Base-by-base conservation (phyloP, 495 filamentous ascomycete species). In the Neurospora sp. region DNA sequence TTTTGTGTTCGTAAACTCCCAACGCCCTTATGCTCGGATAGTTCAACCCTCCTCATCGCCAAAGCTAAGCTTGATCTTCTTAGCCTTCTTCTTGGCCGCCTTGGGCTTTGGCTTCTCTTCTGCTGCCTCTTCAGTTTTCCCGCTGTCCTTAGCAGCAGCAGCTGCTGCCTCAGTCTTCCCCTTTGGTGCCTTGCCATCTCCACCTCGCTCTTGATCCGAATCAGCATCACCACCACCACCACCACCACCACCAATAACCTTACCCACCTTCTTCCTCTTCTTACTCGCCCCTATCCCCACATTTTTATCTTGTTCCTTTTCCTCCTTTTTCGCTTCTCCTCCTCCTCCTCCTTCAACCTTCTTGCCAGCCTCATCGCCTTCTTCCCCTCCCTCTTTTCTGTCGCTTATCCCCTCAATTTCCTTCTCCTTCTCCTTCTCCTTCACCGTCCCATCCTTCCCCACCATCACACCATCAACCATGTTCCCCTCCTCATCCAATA, bases 11-110 rank as follows among this genome's bases (percentile, higher is more conserved):
- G 1, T 59, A 14, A 27, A 59, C 22, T 31, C 12, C 22, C 20
- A 20, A 22, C n/a, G 3, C 44, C n/a, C 14, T 18, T 18, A 20
- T 20, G 4, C 18, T 35, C 10, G 18, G 1, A 1, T 37, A 10
- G 4, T 68, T 78, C 76, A 80, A 37, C 78, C 85, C 69, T 86
- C 84, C 38, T 86, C 85, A 70, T 88, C 87, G 4, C 82, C 84
- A 78, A 89, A 89, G 77, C 87, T 88, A 61, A 89, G 80, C 81
- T 88, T 88, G 71, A 89, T 84, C 80, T 88, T 88, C 81, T 89
- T 88, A 1, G 83, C 82, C 75, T 86, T 85, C 73, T 85, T 86
- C 74, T 84, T 84, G 35, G 71, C 0, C 27, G 53, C 12, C 65
- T 44, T 79, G 76, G 22, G 65, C 1, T 69, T 73, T 74, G 38